Base-by-base conservation (phyloP, 139 green algal species). In the Trebouxia sp. region DNA sequence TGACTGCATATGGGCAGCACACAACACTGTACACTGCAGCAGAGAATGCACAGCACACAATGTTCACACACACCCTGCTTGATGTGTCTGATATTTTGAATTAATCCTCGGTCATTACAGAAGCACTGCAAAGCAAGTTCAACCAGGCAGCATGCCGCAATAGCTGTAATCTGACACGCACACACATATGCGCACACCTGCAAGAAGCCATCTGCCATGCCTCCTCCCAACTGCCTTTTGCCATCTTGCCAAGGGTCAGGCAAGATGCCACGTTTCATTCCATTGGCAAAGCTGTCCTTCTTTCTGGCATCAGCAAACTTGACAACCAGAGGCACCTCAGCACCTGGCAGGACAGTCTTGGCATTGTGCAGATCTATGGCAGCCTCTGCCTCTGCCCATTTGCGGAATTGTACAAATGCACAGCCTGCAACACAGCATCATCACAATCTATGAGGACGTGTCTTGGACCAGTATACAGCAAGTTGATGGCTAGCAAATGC, bases 241-340 rank as follows among this genome's bases (percentile, higher is more conserved):
- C 22, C 35, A 26, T 77, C 69, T 37, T 77, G 69, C 69, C 69
- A 77, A 5, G 38, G 69, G 24, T 77, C 69, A 37, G 42, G 69
- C 69, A 56, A 26, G 26, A 51, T 53, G 26, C 39, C 69, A 3
- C 69, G 26, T 11, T 53, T 51, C 28, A 51, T 53, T 22, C 43
- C 41, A 22, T 51, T 56, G 39, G 69, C 41, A 45, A 72, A 72
- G 6, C 62, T 35, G 24, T 77, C 69, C 69, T 77, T 77, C 69
- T 65, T 62, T 84, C 93, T 92, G 55, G 92, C 93, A 65, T 97
- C 93, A 11, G 93, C 93, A 86, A 97, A 94, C 83, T 97, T 97
- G 70, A 97, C 92, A 26, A 94, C 88, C 74, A 97, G 87, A 50
- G 93, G 89, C 79, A 91, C 90, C 53, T 91, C 90, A 0, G 88